A percentile compares a stretch with the other conserved stretches of the same genome.
Conservation (phyloP, 1,139 yeast genomes). For the Suhomyces kunorum region DNA sequence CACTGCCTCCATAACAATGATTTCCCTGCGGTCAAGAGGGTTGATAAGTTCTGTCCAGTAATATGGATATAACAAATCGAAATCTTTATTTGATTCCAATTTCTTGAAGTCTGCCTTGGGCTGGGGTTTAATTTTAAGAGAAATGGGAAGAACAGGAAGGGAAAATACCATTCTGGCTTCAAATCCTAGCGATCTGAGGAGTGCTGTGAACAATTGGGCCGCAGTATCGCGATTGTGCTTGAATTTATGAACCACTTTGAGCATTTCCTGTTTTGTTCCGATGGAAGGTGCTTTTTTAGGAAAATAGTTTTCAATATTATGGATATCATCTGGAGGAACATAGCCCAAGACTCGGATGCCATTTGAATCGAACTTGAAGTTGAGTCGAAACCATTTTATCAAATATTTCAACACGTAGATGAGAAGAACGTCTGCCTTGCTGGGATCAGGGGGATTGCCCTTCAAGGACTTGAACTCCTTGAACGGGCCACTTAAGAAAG, state of each 20-base stretch:
- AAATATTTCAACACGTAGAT: conserved; percentile 37
- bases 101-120: conserved; percentile 29
- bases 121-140: conserved; percentile 20
- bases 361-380: conserved; percentile 35
- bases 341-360: conserved; percentile 40
- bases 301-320: conserved; percentile 21
- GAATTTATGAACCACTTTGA: conserved; percentile 26
- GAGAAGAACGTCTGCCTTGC: conserved; percentile 26
- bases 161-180: conserved; percentile 38
- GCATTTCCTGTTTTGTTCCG: conserved; percentile 17
- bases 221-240: conserved; percentile 41
- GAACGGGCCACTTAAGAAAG: conserved; percentile 18
- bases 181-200: conserved; percentile 35
- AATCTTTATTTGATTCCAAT: conserved; percentile 31
- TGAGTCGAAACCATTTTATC: conserved; percentile 41
- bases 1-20: conserved; percentile 33
- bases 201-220: conserved; percentile 38
- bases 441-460: not conserved
- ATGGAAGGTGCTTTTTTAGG: conserved; percentile 24
- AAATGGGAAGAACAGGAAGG: conserved; percentile 30
- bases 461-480: conserved; percentile 17
- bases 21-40: conserved; percentile 31
- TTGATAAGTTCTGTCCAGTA: conserved; percentile 44
- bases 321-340: conserved; percentile 18
- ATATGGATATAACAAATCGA: conserved; percentile 41